phyloP scores from a whole-genome alignment of 805 yeast species.

The Candida manassasensis region DNA sequence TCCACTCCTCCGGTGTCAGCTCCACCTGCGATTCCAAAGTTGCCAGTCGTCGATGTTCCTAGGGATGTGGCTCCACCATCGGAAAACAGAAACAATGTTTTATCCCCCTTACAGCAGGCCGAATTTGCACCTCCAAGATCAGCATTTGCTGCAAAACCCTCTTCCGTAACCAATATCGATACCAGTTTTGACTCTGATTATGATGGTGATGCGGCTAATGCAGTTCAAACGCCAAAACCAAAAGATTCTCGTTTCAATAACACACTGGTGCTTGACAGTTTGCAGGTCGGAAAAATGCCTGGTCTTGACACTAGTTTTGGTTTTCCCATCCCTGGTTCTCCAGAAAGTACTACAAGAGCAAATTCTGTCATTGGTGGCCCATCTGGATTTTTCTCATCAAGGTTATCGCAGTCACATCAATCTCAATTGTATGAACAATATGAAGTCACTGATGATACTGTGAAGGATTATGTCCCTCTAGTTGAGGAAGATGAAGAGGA shows the following conservation, averaged over 20 bases:
- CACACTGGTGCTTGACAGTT: conserved; percentile 4
- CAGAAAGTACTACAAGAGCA: conserved; percentile 41
- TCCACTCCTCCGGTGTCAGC: no score
- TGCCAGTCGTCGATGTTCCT: no score
- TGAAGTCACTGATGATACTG: conserved; percentile 43
- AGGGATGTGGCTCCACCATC: no score
- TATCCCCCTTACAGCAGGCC: no score
- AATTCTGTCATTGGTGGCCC: conserved; percentile 37
- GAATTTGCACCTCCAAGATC: no score
- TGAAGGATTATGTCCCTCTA: conserved; percentile 36
- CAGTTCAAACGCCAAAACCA: conserved; percentile 5
- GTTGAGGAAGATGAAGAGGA: conserved; percentile 45
- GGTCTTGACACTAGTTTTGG: conserved; percentile 18
- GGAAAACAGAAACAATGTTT: no score
- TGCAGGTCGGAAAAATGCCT: neutral
- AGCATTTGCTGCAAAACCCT: neutral
- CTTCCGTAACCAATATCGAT: conserved; percentile 20
- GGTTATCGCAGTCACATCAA: conserved; percentile 41
- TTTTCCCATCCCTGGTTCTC: conserved; percentile 43
- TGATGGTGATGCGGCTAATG: conserved; percentile 10
- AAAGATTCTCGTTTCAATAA: conserved; percentile 5
- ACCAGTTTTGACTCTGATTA: conserved; percentile 25
- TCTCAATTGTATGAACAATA: conserved; percentile 41
- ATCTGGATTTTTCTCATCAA: conserved; percentile 31
- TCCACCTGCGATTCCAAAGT: no score